A percentile compares a stretch with the other conserved stretches of the same genome.
These are phyloP conservation scores for Fomitopsis pinicola DNA, from an alignment of 1,284 basidiomycete species.

Conservation along the genomic window DNA sequence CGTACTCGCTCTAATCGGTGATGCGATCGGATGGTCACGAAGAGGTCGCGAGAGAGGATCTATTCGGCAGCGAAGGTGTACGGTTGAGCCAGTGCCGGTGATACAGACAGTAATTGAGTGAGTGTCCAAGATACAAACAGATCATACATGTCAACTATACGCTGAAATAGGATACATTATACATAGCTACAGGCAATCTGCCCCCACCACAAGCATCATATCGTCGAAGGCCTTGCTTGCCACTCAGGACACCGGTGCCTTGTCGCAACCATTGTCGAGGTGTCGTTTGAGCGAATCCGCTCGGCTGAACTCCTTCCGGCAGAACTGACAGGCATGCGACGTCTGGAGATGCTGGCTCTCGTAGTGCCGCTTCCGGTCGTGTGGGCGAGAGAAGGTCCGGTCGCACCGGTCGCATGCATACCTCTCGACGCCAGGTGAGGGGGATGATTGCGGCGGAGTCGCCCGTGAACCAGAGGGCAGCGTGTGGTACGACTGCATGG, in stretches of 20 bases:
- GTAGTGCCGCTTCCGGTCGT: conserved; percentile 74
- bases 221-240: neutral
- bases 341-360: conserved; percentile 69
- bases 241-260: conserved; percentile 26
- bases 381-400: conserved; percentile 71
- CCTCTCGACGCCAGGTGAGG: conserved; percentile 35
- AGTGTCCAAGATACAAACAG: neutral
- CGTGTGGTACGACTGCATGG: conserved; percentile 15
- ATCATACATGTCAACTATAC: neutral
- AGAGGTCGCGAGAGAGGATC: neutral
- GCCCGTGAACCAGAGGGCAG: conserved; percentile 9
- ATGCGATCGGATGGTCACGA: neutral
- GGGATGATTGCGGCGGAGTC: conserved; percentile 19
- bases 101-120: neutral
- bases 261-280: conserved; percentile 55
- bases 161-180: neutral
- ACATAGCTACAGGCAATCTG: neutral
- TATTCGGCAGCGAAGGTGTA: neutral
- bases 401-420: conserved; percentile 68
- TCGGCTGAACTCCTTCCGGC: conserved; percentile 71
- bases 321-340: conserved; percentile 62
- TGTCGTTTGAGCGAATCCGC: conserved; percentile 54
- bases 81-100: neutral
- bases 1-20: neutral
- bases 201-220: neutral